phyloP scores from a whole-genome alignment of 1,139 yeast genomes.

The Scheffersomyces parashehatae region DNA sequence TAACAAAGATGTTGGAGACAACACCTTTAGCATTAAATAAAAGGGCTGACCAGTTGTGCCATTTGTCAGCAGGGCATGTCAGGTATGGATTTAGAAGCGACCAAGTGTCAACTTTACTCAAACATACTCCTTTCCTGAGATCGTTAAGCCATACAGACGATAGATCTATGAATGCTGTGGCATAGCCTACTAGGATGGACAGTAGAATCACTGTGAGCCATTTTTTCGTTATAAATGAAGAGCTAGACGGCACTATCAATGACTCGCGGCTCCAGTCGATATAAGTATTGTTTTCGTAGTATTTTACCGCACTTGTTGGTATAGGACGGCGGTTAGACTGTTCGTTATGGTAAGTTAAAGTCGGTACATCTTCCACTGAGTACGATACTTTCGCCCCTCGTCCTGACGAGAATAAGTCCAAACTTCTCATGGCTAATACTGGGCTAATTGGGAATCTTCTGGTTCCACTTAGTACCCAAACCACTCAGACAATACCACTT shows the following conservation, averaged over 20 bases:
- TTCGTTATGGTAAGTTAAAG: constrained; percentile 1
- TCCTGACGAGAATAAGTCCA: not conserved
- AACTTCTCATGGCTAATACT: too few species aligned
- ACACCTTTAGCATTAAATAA: constrained; percentile 22
- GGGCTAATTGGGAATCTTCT: too few species aligned
- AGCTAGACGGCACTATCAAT: constrained; percentile 7
- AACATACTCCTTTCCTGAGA: constrained; percentile 49
- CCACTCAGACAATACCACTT: too few species aligned
- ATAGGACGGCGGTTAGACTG: not conserved
- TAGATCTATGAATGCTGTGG: constrained; percentile 62
- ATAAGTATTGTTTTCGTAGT: constrained; percentile 34
- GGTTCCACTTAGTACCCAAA: too few species aligned
- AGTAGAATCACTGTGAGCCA: constrained; percentile 63
- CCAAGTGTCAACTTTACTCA: constrained; percentile 41
- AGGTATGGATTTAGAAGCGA: constrained; percentile 45
- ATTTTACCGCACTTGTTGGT: constrained; percentile 5
- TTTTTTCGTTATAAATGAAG: constrained; percentile 26
- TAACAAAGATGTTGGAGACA: constrained; percentile 23
- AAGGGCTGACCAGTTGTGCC: constrained; percentile 43
- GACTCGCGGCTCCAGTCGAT: constrained; percentile 31
- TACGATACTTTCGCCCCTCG: constrained; percentile 1
- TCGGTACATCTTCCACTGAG: constrained; percentile 4
- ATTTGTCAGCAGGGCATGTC: constrained; percentile 46
- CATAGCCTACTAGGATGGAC: constrained; percentile 58
- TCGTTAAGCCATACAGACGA: constrained; percentile 65